Evolutionary conservation across 805 yeast genomes (phyloP).

Genomic region (Zygotorulaspora sp.): DNA sequence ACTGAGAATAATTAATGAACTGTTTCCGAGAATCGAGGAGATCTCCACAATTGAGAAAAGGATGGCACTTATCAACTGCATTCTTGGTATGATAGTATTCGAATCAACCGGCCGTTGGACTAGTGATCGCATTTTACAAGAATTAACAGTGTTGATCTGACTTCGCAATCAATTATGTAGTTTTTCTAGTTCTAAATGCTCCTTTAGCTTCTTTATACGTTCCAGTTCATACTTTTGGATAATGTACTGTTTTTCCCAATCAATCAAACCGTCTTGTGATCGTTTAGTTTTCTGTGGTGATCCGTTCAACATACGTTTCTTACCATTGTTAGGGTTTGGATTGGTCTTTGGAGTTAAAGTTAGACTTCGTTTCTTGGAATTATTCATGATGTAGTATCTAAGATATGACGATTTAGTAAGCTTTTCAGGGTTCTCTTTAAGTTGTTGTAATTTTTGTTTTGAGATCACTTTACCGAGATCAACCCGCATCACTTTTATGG

Average conservation of each 20-base stretch:
- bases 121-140: constrained; percentile 13
- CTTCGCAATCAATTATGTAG: constrained; percentile 7
- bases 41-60: constrained; percentile 9
- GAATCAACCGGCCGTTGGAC: constrained; percentile 42
- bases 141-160: too few species aligned
- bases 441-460: too few species aligned
- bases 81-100: constrained; percentile 42
- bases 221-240: constrained; percentile 21
- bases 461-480: too few species aligned
- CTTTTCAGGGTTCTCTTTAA: too few species aligned
- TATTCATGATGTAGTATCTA: too few species aligned
- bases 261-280: constrained; percentile 7
- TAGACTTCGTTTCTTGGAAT: constrained; percentile 19
- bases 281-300: constrained; percentile 16
- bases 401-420: too few species aligned
- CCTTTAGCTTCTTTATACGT: constrained; percentile 19
- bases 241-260: constrained; percentile 22
- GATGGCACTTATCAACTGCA: constrained; percentile 31
- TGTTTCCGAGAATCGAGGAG: constrained; percentile 25
- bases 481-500: too few species aligned
- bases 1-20: constrained; percentile 9
- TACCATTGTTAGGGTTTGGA: constrained; percentile 8
- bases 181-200: constrained; percentile 26
- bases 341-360: constrained; percentile 17
- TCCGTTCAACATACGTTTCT: constrained; percentile 9